A percentile compares a stretch with the other conserved stretches of the same genome.
Evolutionary conservation across 805 yeast species (phyloP).

Genomic region (Candida piceae): DNA sequence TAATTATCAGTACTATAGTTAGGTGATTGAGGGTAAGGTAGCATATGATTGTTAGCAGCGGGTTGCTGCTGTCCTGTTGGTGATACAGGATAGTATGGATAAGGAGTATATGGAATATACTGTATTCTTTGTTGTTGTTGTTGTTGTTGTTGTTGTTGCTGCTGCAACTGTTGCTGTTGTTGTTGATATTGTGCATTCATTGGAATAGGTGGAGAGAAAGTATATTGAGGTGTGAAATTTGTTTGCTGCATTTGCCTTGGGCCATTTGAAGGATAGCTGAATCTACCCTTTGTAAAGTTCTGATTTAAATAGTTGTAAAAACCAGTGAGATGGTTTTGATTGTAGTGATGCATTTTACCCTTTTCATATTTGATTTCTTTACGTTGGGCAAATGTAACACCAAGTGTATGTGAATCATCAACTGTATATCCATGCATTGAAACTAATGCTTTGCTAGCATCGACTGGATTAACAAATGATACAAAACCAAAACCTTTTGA

Average conservation of each 20-base stretch:
- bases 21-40: too few species aligned
- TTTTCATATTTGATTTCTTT: conserved; percentile 47
- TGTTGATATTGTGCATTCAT: conserved; percentile 1
- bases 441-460: conserved; percentile 66
- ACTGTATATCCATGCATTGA: conserved; percentile 54
- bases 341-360: conserved; percentile 31
- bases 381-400: conserved; percentile 74
- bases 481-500: conserved; percentile 83
- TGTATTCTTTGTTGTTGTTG: conserved; percentile 2
- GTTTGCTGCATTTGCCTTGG: neutral
- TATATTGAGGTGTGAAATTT: neutral
- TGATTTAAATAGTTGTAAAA: conserved; percentile 23
- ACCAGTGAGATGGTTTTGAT: conserved; percentile 29
- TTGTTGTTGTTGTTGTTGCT: conserved; percentile 1
- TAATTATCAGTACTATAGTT: too few species aligned
- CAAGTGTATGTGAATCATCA: conserved; percentile 20
- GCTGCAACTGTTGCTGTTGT: conserved; percentile 2
- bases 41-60: too few species aligned
- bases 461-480: conserved; percentile 59
- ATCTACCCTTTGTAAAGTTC: conserved; percentile 14
- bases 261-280: conserved; percentile 7
- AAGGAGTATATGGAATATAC: too few species aligned
- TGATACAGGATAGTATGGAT: too few species aligned
- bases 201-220: conserved; percentile 4
- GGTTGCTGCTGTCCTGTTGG: too few species aligned